Evolutionary conservation across 495 filamentous ascomycete species (phyloP).

Genomic region (Chaetomium tenue): DNA sequence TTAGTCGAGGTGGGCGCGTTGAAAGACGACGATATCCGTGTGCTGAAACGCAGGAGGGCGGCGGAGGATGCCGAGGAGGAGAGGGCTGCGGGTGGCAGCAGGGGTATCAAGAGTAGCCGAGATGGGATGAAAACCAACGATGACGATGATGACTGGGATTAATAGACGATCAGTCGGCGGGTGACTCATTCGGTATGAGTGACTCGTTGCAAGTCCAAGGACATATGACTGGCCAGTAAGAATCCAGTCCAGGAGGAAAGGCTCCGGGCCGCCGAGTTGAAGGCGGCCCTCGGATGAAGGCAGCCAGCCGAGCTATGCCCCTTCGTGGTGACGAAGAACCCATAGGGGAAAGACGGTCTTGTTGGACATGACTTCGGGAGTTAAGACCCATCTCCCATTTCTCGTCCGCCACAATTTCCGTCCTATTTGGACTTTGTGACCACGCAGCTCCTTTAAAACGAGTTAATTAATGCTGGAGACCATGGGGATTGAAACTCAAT

Average conservation of each 20-base stretch:
- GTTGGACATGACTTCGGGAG: not conserved
- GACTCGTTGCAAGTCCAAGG: not conserved
- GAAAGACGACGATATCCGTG: conserved; percentile 69
- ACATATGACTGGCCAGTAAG: not conserved
- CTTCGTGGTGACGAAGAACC: not conserved
- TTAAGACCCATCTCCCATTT: not conserved
- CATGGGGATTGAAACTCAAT: too few relatives aligned
- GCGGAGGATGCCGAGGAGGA: conserved; percentile 59
- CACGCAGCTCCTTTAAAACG: not conserved
- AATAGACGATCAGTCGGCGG: conserved; percentile 20
- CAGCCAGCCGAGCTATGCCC: not conserved
- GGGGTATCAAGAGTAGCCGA: conserved; percentile 47
- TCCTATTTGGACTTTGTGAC: not conserved
- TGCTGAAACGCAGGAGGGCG: conserved; percentile 61
- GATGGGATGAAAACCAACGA: conserved; percentile 34
- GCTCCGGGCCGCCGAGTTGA: not conserved
- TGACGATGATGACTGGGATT: conserved; percentile 75
- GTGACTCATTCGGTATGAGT: conserved; percentile 23
- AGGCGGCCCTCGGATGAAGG: not conserved
- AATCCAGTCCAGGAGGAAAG: not conserved
- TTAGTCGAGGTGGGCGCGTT: conserved; percentile 81
- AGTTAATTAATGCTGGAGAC: too few relatives aligned
- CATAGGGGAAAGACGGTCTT: not conserved
- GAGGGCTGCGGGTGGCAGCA: conserved; percentile 35
- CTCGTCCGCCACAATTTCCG: not conserved